Percentiles rank a stretch among this genome's conserved stretches.
These are phyloP conservation scores for Tripterygium wilfordii DNA, from an alignment of 177 flowering plant species.

Conservation along the genomic window DNA sequence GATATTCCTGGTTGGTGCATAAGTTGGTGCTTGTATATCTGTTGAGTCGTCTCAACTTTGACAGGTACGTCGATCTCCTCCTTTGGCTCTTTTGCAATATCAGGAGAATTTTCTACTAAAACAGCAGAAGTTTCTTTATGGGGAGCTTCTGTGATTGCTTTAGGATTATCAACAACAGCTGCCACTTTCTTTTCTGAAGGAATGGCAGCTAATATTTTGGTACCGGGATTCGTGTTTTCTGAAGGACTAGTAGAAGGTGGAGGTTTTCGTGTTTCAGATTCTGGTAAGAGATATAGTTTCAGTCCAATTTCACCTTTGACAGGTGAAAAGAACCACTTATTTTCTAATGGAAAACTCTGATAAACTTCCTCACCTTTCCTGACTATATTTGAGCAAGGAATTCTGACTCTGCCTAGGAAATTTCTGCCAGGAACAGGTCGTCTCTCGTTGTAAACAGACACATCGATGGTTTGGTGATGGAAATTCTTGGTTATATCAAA, in stretches of 20 bases:
- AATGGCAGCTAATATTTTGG: conserved; percentile 3
- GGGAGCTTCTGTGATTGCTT: conserved; percentile 1
- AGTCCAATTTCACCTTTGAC: conserved; percentile 30
- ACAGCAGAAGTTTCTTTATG: background rate
- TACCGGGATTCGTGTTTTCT: background rate
- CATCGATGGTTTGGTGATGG: conserved; percentile 14
- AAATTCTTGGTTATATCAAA: conserved; percentile 8
- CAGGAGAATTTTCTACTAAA: background rate
- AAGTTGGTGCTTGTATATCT: conserved; percentile 15
- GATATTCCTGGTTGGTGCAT: conserved; percentile 9
- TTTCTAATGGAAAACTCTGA: conserved; percentile 19
- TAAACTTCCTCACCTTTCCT: conserved; percentile 23
- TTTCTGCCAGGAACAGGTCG: conserved; percentile 11
- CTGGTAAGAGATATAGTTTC: conserved; percentile 12
- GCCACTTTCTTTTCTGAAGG: conserved; percentile 3
- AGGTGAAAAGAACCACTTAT: conserved; percentile 21
- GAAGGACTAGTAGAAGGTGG: background rate
- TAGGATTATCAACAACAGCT: background rate
- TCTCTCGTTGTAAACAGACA: conserved; percentile 23
- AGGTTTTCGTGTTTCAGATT: conserved; percentile 7
- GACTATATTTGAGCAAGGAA: conserved; percentile 24
- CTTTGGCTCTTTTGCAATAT: background rate
- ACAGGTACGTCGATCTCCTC: conserved; percentile 7
- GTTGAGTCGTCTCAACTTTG: conserved; percentile 7
- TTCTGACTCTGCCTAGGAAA: conserved; percentile 29